Evolutionary conservation across 2,329 filamentous ascomycete genomes (phyloP).

Genomic region (Trichoderma endophyticum): DNA sequence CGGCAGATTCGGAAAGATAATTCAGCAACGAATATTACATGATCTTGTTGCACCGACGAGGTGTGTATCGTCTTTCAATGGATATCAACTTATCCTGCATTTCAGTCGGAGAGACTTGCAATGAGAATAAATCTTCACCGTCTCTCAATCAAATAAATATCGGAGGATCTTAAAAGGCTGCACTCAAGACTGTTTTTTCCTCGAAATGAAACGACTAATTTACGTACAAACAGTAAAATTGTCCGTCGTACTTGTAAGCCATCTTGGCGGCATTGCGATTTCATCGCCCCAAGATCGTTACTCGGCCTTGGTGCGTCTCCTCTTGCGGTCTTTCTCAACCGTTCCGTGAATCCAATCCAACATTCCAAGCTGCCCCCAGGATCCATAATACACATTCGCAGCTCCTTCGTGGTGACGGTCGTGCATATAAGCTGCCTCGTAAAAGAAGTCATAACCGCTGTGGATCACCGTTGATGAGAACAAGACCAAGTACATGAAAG

Average conservation of each 20-base stretch:
- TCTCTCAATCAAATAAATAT: neutral
- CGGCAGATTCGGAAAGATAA: no score
- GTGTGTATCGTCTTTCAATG: no score
- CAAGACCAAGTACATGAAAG: constrained; percentile 47
- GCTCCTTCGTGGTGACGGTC: constrained; percentile 55
- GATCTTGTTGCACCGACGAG: no score
- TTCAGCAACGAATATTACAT: no score
- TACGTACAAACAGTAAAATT: neutral
- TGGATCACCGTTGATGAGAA: constrained; percentile 53
- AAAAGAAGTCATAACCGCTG: constrained; percentile 55
- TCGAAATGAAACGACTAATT: neutral
- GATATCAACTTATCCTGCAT: neutral
- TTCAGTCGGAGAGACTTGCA: neutral
- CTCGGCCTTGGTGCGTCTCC: constrained; percentile 13
- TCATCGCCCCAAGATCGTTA: neutral
- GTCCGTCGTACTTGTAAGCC: neutral
- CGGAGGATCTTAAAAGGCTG: neutral
- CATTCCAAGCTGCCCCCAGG: constrained; percentile 39
- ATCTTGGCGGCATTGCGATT: neutral
- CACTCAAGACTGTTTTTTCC: neutral
- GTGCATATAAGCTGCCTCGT: constrained; percentile 46
- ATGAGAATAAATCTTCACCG: neutral
- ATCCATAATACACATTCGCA: constrained; percentile 53
- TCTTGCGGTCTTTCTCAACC: constrained; percentile 23
- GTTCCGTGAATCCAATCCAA: constrained; percentile 57